phyloP scores from a whole-genome alignment of 75 land plant genomes.

The Adiantum capillusveneris region DNA sequence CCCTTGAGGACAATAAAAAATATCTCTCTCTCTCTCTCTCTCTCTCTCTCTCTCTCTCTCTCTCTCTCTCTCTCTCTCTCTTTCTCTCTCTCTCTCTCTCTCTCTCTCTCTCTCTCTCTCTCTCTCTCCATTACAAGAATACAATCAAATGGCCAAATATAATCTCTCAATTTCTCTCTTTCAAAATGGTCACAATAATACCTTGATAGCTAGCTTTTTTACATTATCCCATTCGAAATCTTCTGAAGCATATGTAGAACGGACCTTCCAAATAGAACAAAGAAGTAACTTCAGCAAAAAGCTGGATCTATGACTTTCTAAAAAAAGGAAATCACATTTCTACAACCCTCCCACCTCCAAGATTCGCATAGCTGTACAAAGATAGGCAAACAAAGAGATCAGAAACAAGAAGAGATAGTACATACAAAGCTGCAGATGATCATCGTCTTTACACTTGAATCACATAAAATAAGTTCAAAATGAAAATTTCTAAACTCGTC shows the following conservation, averaged over 20 bases:
- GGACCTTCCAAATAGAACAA: constrained; percentile 37
- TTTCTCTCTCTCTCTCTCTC: background rate
- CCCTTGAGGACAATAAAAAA: too few species aligned
- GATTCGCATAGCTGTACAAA: constrained; percentile 58
- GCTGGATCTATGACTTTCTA: background rate
- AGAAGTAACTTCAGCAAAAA: background rate
- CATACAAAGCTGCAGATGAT: background rate
- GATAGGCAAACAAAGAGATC: background rate
- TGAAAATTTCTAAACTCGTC: background rate
- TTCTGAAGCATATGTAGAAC: constrained; percentile 68
- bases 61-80: too few species aligned
- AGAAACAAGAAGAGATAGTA: background rate
- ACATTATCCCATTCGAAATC: constrained; percentile 96
- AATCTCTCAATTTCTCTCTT: background rate
- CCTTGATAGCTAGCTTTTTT: constrained; percentile 52
- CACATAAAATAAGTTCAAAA: background rate
- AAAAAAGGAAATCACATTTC: background rate
- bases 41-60: too few species aligned
- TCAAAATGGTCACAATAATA: too few species aligned
- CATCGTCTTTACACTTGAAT: background rate
- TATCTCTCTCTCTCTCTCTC: too few species aligned
- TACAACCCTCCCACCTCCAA: constrained; percentile 53
- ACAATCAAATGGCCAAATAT: background rate
- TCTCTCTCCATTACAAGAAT: background rate
- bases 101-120: background rate